Evolutionary conservation across 371 early-diverging fungal species (phyloP).

Genomic region (Mucor piriformis): DNA sequence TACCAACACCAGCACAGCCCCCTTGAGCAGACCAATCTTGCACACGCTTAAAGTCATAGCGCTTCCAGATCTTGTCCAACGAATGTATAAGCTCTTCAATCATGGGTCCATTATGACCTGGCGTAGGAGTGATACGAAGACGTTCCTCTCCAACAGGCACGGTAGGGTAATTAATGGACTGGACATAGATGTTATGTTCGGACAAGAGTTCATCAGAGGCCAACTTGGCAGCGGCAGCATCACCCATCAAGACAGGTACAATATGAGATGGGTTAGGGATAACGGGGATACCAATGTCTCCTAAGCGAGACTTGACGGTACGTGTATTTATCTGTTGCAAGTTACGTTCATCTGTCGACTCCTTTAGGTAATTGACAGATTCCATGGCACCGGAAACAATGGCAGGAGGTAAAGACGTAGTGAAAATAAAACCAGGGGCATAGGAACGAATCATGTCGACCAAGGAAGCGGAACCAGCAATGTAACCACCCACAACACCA

Average conservation of each 20-base stretch:
- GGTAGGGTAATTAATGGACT: conserved; percentile 97
- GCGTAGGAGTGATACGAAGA: conserved; percentile 96
- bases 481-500: conserved; percentile 98
- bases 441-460: conserved; percentile 98
- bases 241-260: conserved; percentile 96
- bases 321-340: conserved; percentile 92
- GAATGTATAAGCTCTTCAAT: conserved; percentile 85
- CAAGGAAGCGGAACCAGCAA: conserved; percentile 86
- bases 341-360: conserved; percentile 82
- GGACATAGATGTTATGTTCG: conserved; percentile 94
- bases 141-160: conserved; percentile 96
- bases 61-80: conserved; percentile 85
- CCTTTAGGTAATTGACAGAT: conserved; percentile 88
- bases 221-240: conserved; percentile 90
- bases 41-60: conserved; percentile 82
- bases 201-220: conserved; percentile 90
- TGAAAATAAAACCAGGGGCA: conserved; percentile 99
- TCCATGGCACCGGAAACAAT: conserved; percentile 91
- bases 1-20: conserved; percentile 89
- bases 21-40: conserved; percentile 86
- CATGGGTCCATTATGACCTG: conserved; percentile 86
- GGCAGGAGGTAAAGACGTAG: conserved; percentile 96
- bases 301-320: conserved; percentile 81
- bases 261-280: conserved; percentile 98
- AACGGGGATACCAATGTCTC: conserved; percentile 89